Evolutionary conservation across 1,139 yeast genomes (phyloP).

Genomic region (Suhomyces panamericanus): DNA sequence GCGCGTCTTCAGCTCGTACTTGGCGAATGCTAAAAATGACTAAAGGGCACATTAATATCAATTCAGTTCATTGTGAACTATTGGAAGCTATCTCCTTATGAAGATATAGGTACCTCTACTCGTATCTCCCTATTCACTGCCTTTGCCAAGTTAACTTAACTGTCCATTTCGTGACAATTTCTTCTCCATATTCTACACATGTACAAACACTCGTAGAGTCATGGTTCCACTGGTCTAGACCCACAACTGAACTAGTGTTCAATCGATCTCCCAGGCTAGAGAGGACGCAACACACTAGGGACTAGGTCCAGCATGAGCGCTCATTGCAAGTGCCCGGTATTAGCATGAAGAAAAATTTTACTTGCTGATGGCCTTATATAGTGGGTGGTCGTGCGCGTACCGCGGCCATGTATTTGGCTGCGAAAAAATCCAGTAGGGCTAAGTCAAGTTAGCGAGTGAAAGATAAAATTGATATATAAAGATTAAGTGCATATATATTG

Average conservation of each 20-base stretch:
- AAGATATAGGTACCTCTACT: too few relatives aligned
- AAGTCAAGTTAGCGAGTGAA: too few relatives aligned
- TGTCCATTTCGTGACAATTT: background rate
- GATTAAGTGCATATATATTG: too few relatives aligned
- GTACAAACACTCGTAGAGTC: conserved; percentile 36
- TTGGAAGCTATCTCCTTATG: too few relatives aligned
- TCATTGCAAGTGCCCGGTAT: conserved; percentile 34
- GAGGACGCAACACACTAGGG: conserved; percentile 40
- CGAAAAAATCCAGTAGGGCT: background rate
- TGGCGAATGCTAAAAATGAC: too few relatives aligned
- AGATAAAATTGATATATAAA: too few relatives aligned
- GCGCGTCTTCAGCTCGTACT: too few relatives aligned
- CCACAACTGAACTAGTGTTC: conserved; percentile 33
- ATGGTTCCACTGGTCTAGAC: conserved; percentile 22
- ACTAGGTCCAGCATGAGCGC: conserved; percentile 31
- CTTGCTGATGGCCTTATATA: conserved; percentile 1
- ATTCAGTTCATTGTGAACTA: too few relatives aligned
- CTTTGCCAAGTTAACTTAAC: background rate
- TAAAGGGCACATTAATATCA: too few relatives aligned
- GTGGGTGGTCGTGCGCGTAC: conserved; percentile 6
- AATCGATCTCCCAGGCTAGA: conserved; percentile 37
- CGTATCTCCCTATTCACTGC: too few relatives aligned
- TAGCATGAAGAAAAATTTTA: conserved; percentile 7
- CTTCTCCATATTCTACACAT: conserved; percentile 7
- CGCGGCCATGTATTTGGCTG: conserved; percentile 2